Percentiles rank a stretch among this genome's conserved stretches.
Evolutionary conservation across 371 early-diverging fungal genomes (phyloP).

Genomic region (Apophysomyces variabilis): DNA sequence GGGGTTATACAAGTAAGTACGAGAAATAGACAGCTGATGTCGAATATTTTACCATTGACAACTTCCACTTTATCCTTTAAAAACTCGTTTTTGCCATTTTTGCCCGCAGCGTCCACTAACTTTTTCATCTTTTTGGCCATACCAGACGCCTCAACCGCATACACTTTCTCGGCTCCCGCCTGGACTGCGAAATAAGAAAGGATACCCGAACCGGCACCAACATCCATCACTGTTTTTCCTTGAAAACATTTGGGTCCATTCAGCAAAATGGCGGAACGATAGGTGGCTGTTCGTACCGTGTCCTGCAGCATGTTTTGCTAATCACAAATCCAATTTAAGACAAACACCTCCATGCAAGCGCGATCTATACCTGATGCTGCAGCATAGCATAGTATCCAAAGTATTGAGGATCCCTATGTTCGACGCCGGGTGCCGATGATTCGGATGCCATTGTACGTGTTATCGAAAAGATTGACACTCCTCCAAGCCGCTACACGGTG

Average conservation of each 20-base stretch:
- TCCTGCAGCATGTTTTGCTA: conserved; percentile 99
- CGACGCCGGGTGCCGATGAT: conserved; percentile 49
- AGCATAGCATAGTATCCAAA: conserved; percentile 96
- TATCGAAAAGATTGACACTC: neutral
- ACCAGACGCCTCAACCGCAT: conserved; percentile 95
- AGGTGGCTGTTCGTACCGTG: conserved; percentile 92
- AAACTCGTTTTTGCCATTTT: conserved; percentile 72
- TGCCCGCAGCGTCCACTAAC: conserved; percentile 68
- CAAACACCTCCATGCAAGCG: no score
- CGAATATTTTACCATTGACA: conserved; percentile 63
- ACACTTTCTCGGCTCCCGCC: conserved; percentile 90
- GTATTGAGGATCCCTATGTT: conserved; percentile 80
- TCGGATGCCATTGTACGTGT: conserved; percentile 9
- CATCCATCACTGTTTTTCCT: conserved; percentile 89
- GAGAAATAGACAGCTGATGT: neutral
- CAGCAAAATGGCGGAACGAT: conserved; percentile 85
- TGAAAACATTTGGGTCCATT: conserved; percentile 77
- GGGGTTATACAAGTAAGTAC: neutral
- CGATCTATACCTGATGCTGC: conserved; percentile 84
- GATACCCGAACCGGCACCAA: conserved; percentile 96
- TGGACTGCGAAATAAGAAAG: conserved; percentile 94
- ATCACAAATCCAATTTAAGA: neutral
- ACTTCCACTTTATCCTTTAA: conserved; percentile 83
- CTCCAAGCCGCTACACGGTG: neutral
- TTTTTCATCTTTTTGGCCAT: conserved; percentile 92